A percentile compares a stretch with the other conserved stretches of the same genome.
phyloP scores from a whole-genome alignment of 345 rosid species.

The Chamaenerion angustifolium region DNA sequence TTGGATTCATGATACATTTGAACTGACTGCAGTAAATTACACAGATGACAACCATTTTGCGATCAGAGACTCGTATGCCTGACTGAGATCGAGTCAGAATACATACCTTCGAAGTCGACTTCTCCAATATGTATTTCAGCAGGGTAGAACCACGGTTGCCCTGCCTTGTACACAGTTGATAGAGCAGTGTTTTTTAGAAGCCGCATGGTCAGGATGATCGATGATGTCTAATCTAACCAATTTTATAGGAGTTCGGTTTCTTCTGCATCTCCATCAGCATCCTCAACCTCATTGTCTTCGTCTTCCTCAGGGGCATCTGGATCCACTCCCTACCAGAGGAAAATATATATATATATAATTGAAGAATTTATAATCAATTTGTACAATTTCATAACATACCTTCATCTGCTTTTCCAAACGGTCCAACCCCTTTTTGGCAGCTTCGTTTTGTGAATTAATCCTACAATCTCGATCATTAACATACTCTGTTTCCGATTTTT shows the following conservation, averaged over 20 bases:
- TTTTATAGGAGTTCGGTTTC: constrained; percentile 71
- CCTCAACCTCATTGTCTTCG: constrained; percentile 90
- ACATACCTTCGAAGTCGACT: no score
- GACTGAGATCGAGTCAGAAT: no score
- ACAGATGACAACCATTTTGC: no score
- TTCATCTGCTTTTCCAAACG: constrained; percentile 97
- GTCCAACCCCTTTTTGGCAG: constrained; percentile 92
- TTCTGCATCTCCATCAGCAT: constrained; percentile 88
- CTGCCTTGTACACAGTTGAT: no score
- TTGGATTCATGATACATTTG: no score
- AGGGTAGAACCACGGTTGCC: no score
- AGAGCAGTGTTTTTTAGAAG: no score
- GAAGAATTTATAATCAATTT: not conserved
- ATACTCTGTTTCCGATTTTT: not conserved
- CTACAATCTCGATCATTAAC: no score
- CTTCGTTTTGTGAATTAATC: constrained; percentile 77
- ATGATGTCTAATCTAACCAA: not conserved
- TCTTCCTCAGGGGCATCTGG: constrained; percentile 97
- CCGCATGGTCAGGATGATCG: not conserved
- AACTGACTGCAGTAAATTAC: no score
- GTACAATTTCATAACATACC: constrained; percentile 25
- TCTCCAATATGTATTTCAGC: no score
- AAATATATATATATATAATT: not conserved
- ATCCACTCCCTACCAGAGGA: constrained; percentile 72
- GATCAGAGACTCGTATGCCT: no score